Evolutionary conservation across 2,329 filamentous ascomycete species (phyloP).

Genomic region (Fusarium coffeatum): DNA sequence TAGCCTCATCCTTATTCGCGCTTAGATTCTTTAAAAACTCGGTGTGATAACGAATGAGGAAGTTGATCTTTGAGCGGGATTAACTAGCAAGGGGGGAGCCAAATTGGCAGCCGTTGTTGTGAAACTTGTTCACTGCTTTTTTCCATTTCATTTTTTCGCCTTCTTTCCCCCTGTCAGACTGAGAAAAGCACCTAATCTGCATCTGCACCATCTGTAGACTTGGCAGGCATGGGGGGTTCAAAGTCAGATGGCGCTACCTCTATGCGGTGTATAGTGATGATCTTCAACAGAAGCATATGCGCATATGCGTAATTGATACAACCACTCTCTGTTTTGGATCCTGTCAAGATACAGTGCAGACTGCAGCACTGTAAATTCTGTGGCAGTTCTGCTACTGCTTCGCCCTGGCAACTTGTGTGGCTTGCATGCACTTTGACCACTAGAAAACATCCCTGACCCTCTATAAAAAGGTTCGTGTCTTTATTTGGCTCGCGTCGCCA

Average conservation of each 20-base stretch:
- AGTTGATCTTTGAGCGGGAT: background rate
- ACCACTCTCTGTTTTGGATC: background rate
- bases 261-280: background rate
- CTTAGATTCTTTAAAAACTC: slow-evolving; percentile 16
- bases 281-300: slow-evolving; percentile 5
- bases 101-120: slow-evolving; percentile 31
- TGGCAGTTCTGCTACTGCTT: slow-evolving; percentile 12
- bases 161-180: slow-evolving; percentile 6
- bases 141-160: background rate
- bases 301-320: slow-evolving; percentile 4
- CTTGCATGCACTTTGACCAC: slow-evolving; percentile 17
- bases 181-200: slow-evolving; percentile 18
- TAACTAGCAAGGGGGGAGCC: slow-evolving; percentile 2
- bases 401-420: slow-evolving; percentile 21
- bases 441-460: slow-evolving; percentile 12
- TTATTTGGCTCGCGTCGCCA: slow-evolving; percentile 25
- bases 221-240: slow-evolving; percentile 15
- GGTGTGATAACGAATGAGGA: slow-evolving; percentile 17
- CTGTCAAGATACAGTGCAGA: background rate
- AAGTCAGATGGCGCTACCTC: slow-evolving; percentile 12
- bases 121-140: slow-evolving; percentile 17
- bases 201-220: slow-evolving; percentile 17
- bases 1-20: slow-evolving; percentile 2
- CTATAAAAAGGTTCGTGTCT: slow-evolving; percentile 19
- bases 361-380: background rate